Evolutionary conservation across 331 rosid species (phyloP).

Genomic region (Cucumis variabilis): DNA sequence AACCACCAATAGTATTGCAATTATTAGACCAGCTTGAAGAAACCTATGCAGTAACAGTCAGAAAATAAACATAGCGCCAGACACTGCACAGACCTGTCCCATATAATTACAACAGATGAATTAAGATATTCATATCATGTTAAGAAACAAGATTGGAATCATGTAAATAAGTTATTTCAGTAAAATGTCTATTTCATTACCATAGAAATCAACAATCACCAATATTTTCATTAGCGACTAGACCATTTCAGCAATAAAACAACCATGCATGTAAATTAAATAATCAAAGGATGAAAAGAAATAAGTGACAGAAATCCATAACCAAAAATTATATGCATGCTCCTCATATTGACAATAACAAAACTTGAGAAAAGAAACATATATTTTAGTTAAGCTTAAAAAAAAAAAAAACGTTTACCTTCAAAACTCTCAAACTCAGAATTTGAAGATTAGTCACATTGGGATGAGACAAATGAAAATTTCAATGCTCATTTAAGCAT

Average conservation of each 20-base stretch:
- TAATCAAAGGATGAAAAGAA: conserved; percentile 6
- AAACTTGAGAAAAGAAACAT: background rate
- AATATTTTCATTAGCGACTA: background rate
- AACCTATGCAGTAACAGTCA: background rate
- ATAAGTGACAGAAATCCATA: background rate
- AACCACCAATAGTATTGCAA: too few relatives aligned
- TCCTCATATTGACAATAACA: background rate
- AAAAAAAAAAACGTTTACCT: background rate
- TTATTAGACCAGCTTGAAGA: background rate
- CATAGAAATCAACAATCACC: conserved; percentile 1
- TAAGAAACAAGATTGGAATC: conserved; percentile 7
- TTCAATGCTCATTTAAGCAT: background rate
- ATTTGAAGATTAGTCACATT: background rate
- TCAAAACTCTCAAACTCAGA: background rate
- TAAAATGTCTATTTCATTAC: conserved; percentile 17
- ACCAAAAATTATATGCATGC: background rate
- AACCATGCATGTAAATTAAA: background rate
- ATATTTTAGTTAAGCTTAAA: background rate
- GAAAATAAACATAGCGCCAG: background rate
- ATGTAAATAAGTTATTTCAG: background rate
- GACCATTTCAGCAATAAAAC: background rate
- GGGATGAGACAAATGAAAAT: background rate
- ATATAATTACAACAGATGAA: background rate
- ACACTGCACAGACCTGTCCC: conserved; percentile 9
- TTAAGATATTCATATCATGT: background rate